Percentiles rank a stretch among this genome's conserved stretches.
Evolutionary conservation across 2,329 filamentous ascomycete genomes (phyloP).

Genomic region (Myriosclerotinia scirpicola): DNA sequence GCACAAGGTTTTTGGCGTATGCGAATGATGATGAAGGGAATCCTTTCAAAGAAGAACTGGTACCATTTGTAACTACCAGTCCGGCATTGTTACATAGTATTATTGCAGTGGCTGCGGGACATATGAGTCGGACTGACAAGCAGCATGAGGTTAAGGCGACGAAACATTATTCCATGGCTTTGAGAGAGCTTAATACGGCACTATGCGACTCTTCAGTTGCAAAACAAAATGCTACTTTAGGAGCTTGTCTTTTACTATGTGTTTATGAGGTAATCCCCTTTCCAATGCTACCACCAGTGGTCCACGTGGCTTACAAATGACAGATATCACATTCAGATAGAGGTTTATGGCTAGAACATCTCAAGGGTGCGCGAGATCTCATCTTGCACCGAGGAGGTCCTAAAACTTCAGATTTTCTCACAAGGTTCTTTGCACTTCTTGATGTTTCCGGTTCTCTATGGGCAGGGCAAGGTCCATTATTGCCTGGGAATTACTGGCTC

Average conservation of each 20-base stretch:
- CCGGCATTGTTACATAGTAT: conserved; percentile 39
- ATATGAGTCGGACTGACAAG: conserved; percentile 35
- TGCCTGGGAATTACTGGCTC: conserved; percentile 39
- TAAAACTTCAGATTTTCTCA: conserved; percentile 35
- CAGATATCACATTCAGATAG: conserved; percentile 38
- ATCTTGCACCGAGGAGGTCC: conserved; percentile 38
- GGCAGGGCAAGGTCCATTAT: conserved; percentile 35
- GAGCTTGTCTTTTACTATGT: conserved; percentile 39
- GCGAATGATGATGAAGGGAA: conserved; percentile 39
- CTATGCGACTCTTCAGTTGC: conserved; percentile 35
- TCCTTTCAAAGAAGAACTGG: conserved; percentile 37
- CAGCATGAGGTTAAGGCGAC: conserved; percentile 35
- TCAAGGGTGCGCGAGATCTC: conserved; percentile 38
- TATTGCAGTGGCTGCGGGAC: conserved; percentile 38
- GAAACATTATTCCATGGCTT: conserved; percentile 36
- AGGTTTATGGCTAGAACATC: conserved; percentile 37
- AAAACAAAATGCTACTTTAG: conserved; percentile 35
- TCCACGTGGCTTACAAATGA: conserved; percentile 18
- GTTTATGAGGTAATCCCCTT: conserved; percentile 37
- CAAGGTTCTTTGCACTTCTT: conserved; percentile 38
- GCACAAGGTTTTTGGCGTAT: conserved; percentile 37
- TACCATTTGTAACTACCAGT: conserved; percentile 34
- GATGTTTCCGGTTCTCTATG: conserved; percentile 38
- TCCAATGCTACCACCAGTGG: not conserved
- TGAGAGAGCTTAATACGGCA: conserved; percentile 33